Conservation (phyloP, 2,329 filamentous ascomycete genomes). For the Gaeumannomyces sp. region DNA sequence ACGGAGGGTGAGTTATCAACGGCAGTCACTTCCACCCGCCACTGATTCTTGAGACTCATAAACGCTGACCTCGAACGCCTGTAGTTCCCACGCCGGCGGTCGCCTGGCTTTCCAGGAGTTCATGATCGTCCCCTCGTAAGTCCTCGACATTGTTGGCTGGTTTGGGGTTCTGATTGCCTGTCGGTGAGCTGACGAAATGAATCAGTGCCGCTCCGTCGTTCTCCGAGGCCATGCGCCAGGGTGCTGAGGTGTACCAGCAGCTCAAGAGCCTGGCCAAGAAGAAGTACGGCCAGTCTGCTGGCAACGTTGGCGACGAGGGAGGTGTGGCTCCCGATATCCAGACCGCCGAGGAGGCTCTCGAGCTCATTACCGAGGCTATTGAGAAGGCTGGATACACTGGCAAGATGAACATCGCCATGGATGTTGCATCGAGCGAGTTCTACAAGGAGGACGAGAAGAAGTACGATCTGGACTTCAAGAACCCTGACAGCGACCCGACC, state of each 20-base stretch:
- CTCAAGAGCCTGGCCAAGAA: conserved; percentile 97
- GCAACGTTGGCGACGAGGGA: conserved; percentile 99
- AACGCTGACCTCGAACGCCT: conserved; percentile 25
- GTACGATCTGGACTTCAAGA: conserved; percentile 99
- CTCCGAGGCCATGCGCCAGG: conserved; percentile 92
- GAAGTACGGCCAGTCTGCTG: conserved; percentile 98
- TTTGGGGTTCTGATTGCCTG: not conserved
- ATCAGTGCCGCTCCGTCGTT: conserved; percentile 75
- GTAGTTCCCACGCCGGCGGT: conserved; percentile 89
- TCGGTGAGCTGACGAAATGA: not conserved
- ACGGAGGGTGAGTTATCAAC: conserved; percentile 51
- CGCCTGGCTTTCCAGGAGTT: conserved; percentile 94
- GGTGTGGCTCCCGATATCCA: conserved; percentile 99
- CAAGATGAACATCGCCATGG: conserved; percentile 97
- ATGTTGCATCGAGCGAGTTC: conserved; percentile 98
- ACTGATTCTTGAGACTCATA: not conserved
- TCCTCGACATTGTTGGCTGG: conserved; percentile 15
- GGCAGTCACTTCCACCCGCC: too few species aligned
- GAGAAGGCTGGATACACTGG: conserved; percentile 93
- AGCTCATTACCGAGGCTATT: conserved; percentile 91
- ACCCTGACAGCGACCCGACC: conserved; percentile 88
- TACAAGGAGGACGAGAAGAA: conserved; percentile 98
- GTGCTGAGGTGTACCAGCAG: conserved; percentile 96
- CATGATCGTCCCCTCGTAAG: conserved; percentile 83
- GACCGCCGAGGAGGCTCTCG: conserved; percentile 91